These are phyloP conservation scores for Psophocarpus tetragonolobus DNA, from an alignment of 306 rosid genomes.

Conservation along the genomic window DNA sequence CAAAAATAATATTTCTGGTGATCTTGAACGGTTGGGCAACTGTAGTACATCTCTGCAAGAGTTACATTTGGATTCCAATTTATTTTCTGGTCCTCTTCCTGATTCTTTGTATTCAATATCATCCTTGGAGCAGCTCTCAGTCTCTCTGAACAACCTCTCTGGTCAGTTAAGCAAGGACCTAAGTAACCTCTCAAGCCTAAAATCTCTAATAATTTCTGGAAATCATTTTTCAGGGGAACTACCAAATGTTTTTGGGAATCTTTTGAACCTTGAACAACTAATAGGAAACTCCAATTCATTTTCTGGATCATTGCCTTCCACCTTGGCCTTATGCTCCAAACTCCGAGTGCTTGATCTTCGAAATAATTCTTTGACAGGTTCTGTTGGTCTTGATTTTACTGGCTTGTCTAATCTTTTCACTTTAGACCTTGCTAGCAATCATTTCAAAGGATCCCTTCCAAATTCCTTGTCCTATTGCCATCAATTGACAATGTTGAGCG, in stretches of 20 bases:
- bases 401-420: slow-evolving; percentile 47
- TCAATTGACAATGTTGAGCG: slow-evolving; percentile 52
- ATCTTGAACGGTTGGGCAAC: slow-evolving; percentile 47
- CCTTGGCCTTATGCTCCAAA: slow-evolving; percentile 55
- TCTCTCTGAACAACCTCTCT: slow-evolving; percentile 51
- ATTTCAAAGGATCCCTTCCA: slow-evolving; percentile 54
- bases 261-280: slow-evolving; percentile 46
- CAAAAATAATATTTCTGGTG: slow-evolving; percentile 45
- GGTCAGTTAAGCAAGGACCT: slow-evolving; percentile 53
- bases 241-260: slow-evolving; percentile 61
- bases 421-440: slow-evolving; percentile 62
- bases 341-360: slow-evolving; percentile 61
- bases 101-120: slow-evolving; percentile 53
- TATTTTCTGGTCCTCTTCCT: slow-evolving; percentile 53
- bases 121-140: slow-evolving; percentile 54
- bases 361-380: slow-evolving; percentile 54
- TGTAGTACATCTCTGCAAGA: slow-evolving; percentile 53
- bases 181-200: slow-evolving; percentile 56
- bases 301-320: slow-evolving; percentile 55
- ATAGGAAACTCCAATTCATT: slow-evolving; percentile 51
- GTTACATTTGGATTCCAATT: slow-evolving; percentile 48
- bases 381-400: slow-evolving; percentile 52
- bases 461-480: slow-evolving; percentile 48
- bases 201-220: slow-evolving; percentile 44
- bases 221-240: slow-evolving; percentile 53